phyloP scores from a whole-genome alignment of 169 alveolate genomes.

The Toxoplasma gondii region DNA sequence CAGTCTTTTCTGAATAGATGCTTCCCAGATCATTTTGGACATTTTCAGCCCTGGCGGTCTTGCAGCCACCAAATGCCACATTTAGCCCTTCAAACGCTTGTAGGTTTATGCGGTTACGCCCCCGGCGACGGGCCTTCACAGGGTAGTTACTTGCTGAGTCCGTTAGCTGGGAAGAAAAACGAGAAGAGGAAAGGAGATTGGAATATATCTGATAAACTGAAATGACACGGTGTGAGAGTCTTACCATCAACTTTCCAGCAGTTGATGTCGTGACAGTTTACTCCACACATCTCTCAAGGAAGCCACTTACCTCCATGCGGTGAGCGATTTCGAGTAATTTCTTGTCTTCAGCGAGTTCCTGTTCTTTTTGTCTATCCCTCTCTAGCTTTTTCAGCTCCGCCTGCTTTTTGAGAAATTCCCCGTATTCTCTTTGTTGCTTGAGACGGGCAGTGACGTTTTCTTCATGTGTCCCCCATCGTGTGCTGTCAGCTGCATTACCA shows the following conservation, averaged over 20 bases:
- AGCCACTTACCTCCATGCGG: background rate
- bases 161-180: background rate
- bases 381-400: slow-evolving; percentile 5
- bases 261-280: background rate
- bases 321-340: background rate
- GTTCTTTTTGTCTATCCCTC: background rate
- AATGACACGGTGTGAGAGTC: too few species aligned
- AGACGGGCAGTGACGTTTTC: background rate
- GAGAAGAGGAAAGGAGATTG: too few species aligned
- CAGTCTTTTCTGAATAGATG: background rate
- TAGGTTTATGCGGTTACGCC: background rate
- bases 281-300: background rate
- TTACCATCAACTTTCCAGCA: too few species aligned
- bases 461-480: background rate
- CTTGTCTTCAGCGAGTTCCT: background rate
- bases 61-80: background rate
- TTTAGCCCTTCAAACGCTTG: background rate
- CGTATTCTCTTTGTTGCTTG: slow-evolving; percentile 9
- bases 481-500: too few species aligned
- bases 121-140: background rate
- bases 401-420: slow-evolving; percentile 12
- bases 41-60: background rate
- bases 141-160: background rate
- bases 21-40: background rate
- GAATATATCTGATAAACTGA: too few species aligned